A percentile compares a stretch with the other conserved stretches of the same genome.
phyloP scores from a whole-genome alignment of 1,139 yeast genomes.

The Magnusiomyces clavatus region DNA sequence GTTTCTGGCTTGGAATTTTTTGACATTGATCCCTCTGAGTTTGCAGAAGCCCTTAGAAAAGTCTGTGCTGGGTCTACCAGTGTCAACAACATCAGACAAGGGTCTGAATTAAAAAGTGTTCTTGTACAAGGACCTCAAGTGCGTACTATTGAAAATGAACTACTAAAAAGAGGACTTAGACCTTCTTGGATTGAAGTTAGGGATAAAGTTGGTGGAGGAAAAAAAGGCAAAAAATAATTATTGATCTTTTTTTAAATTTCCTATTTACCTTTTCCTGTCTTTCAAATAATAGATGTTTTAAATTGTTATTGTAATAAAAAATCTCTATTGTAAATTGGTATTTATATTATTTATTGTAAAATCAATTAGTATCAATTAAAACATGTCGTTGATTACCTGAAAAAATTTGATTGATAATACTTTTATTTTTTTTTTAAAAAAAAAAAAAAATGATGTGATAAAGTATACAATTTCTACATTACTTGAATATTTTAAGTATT shows the following conservation, averaged over 20 bases:
- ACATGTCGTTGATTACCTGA: too few relatives aligned
- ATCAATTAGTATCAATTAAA: too few relatives aligned
- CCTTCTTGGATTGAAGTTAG: constrained; percentile 56
- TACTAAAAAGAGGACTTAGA: constrained; percentile 61
- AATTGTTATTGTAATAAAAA: too few relatives aligned
- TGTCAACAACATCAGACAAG: constrained; percentile 41
- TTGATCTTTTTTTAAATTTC: not conserved
- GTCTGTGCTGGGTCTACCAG: constrained; percentile 89
- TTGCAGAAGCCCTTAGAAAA: constrained; percentile 63
- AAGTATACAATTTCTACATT: not conserved
- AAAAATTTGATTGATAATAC: not conserved
- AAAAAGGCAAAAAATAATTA: constrained; percentile 3
- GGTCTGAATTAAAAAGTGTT: constrained; percentile 37
- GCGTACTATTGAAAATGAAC: constrained; percentile 46
- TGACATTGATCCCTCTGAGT: constrained; percentile 52
- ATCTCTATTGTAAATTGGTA: too few relatives aligned
- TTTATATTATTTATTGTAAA: too few relatives aligned
- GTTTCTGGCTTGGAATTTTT: constrained; percentile 64
- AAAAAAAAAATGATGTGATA: not conserved
- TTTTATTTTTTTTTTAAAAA: not conserved
- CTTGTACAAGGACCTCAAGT: constrained; percentile 90
- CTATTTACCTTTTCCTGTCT: not conserved
- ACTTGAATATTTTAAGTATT: not conserved
- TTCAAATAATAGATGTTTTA: too few relatives aligned
- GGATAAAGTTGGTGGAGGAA: constrained; percentile 38